Evolutionary conservation across 176 grass and related monocot species (phyloP).

Genomic region (Tillandsia leiboldiana): DNA sequence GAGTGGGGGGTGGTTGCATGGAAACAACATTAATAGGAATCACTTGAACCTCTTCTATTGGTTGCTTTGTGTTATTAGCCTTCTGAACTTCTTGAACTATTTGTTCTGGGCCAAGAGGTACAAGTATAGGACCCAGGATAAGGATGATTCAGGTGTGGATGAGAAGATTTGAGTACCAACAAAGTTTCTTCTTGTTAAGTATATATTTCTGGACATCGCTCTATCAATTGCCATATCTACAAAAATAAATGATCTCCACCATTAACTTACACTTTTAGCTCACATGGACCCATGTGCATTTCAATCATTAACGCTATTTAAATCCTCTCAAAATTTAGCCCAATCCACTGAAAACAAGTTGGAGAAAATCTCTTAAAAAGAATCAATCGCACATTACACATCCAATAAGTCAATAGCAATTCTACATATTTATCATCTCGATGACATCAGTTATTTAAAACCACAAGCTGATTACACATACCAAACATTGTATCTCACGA

Average conservation of each 20-base stretch:
- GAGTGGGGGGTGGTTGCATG: conserved; percentile 41
- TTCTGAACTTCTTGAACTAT: conserved; percentile 58
- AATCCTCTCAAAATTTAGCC: neutral
- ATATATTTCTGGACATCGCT: too few relatives aligned
- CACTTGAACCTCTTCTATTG: conserved; percentile 80
- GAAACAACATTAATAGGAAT: conserved; percentile 54
- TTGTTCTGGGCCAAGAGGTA: conserved; percentile 61
- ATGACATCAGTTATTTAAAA: too few relatives aligned
- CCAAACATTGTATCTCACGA: neutral
- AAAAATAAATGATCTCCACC: too few relatives aligned
- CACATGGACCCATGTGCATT: neutral
- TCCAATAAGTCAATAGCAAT: too few relatives aligned
- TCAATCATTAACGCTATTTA: neutral
- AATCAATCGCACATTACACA: too few relatives aligned
- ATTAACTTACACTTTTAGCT: too few relatives aligned
- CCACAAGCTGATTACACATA: too few relatives aligned
- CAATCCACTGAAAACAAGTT: too few relatives aligned
- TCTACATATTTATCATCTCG: too few relatives aligned
- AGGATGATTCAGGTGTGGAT: neutral
- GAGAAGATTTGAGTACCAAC: neutral
- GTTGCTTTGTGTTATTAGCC: conserved; percentile 63
- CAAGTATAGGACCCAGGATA: conserved; percentile 23
- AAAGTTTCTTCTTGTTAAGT: too few relatives aligned
- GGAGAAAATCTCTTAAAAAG: too few relatives aligned
- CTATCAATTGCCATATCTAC: too few relatives aligned